Base-by-base conservation (phyloP, 2,329 filamentous ascomycete genomes). In the Diaporthe helianthi region DNA sequence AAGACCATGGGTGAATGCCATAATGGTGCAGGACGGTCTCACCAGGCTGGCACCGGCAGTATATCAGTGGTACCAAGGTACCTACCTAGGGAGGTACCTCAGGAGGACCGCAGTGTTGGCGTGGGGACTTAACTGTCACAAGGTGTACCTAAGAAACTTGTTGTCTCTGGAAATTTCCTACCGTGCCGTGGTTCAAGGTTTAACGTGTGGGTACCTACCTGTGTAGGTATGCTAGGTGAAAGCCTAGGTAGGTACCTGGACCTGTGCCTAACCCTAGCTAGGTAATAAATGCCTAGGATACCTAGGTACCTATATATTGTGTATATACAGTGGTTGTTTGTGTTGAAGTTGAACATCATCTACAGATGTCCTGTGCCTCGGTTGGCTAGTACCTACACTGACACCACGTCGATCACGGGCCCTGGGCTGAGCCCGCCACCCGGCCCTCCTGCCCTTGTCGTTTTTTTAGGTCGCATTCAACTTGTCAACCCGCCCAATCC, bases 341-440 rank as follows among this genome's bases (percentile, higher is more conserved):
- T 15, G 22, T 26, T 3, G 24, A 26, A 22, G 22, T 51, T 51
- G 46, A 24, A 36, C 33, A 17, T 41, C 1, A n/a, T n/a, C n/a
- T n/a, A n/a, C n/a, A n/a, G n/a, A n/a, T n/a, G n/a, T n/a, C n/a
- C n/a, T n/a, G n/a, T n/a, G n/a, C n/a, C 33, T 12, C 33, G 33
- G 29, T 47, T 26, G 15, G 10, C 15, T 44, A 17, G 5, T 44
- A 22, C 33, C 33, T 22, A 26, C 15, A 17, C 44, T 26, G 47
- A 61, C 55, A 47, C 38, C 33, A 15, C 53, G n/a, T 41, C 36
- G 19, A 31, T 49, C 58, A 63, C 58, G 44, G 58, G 58, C 58
- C 58, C 44, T 36, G 44, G 58, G 58, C 44, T 63, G 58, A 47
- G 58, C 58, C 58, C 58, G 58, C 58, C 58, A 63, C 58, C 58